Evolutionary conservation across 805 yeast species (phyloP), one percentile per base, ranked within the genome.

Genomic region (Saccharomycopsis capsularis): DNA sequence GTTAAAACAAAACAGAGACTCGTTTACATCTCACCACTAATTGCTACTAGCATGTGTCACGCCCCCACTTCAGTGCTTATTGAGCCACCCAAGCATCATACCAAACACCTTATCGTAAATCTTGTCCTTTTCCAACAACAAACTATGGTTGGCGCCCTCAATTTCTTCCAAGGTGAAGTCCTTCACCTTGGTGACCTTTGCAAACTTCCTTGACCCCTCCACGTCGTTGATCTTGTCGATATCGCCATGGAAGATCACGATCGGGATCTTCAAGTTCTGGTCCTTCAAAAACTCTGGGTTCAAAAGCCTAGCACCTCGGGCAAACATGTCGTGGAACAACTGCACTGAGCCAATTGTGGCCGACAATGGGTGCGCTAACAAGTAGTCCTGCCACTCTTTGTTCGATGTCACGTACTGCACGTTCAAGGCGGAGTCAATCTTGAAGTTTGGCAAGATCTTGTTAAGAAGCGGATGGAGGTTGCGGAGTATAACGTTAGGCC

Each of bases 141-240:
- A 29, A 19, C 66, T 61, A 50, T 65, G 69, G 35, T 61, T 51
- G 55, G 64, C 59, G 36, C 57, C 57, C 4, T 59, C 56, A 22
- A 54, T 51, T 39, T 63, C 50, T 18, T 51, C 42, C 40, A 37
- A 23, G 2, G 22, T 34, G n/a, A 37, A 15, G 19, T 37, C 60
- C 47, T 59, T 52, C 40, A 62, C 61, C 35, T 69, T 64, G 49
- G 66, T 59, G 16, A 63, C 51, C 0, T 62, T 58, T 42, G 68
- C 58, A 48, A 78, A 79, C 47, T 62, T 56, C 50, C 67, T 60
- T 18, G 81, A 68, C 3, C 74, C 79, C 16, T 68, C 63, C 36
- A 68, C 63, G 60, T 74, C 78, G 60, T 82, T 85, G 56, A 85
- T 72, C n/a, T 70, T 63, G 60, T 85, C 95, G n/a, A 63, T 65